Base-by-base conservation (phyloP, 371 early-diverging fungal genomes). In the Mucor lusitanicus region DNA sequence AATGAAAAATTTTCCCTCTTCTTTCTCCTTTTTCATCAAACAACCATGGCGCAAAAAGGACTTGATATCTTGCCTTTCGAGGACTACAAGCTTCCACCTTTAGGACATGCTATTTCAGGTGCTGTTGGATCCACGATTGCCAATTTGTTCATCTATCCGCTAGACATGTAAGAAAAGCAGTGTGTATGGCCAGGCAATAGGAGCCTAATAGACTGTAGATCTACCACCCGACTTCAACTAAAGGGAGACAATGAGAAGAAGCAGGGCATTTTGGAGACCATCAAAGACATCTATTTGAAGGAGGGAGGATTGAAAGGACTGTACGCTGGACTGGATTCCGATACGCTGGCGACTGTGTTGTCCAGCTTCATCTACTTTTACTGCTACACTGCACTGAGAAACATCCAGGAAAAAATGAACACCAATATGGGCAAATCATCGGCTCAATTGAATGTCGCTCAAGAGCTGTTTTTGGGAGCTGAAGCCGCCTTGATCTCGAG, bases 351-450 rank as follows among this genome's bases (percentile, higher is more conserved):
- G 3, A 85, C 88, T 0, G 70, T 88, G 21, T 64, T 81, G 4
- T 88, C 88, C 21, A 88, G 82, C 61, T 88, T 88, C 61, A 81
- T 86, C n/a, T 88, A 86, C 62, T 86, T 85, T 63, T 88, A 88
- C 61, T 81, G 85, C 59, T 88, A 88, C 61, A 84, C 83, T 32
- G 78, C 85, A 0, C 65, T 88, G 3, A 73, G 88, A 19, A 84
- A 88, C 55, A 64, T 84, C 5, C 86, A 88, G 57, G 88, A 88
- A 40, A 83, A 76, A 44, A 63, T 80, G 19, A 85, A 86, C 30
- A 63, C 44, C 11, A 71, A 67, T 15, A 59, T 70, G 64, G 83
- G 83, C n/a, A 77, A 77, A 35, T 48, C 67, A 1, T 65, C 74
- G 3, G 81, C 84, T 3, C 71, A 81, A 46, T 59, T 88, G 61